Conservation (phyloP, 2,329 filamentous ascomycete species). For the Piedraia hortae region DNA sequence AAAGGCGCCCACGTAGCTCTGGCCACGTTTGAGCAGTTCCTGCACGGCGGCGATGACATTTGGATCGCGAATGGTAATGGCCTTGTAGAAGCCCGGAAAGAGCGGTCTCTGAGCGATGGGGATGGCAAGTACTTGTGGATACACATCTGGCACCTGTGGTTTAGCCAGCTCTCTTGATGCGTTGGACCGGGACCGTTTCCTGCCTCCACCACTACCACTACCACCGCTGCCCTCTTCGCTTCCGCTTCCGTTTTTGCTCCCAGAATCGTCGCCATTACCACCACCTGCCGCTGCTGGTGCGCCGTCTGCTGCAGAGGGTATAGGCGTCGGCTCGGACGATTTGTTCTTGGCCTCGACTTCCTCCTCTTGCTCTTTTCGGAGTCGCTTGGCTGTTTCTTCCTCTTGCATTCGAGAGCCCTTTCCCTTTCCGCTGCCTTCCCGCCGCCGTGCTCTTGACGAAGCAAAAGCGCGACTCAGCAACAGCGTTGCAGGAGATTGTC, state of each 20-base stretch:
- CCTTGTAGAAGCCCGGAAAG: conserved; percentile 97
- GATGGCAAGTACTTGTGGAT: conserved; percentile 91
- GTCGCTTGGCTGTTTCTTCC: conserved; percentile 10
- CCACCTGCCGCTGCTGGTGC: conserved; percentile 32
- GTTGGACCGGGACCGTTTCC: conserved; percentile 43
- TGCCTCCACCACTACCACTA: conserved; percentile 30
- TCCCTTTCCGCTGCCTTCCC: conserved; percentile 13
- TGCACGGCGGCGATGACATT: conserved; percentile 78
- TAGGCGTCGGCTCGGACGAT: conserved; percentile 22
- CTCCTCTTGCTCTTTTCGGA: conserved; percentile 8
- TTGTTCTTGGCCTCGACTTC: conserved; percentile 19
- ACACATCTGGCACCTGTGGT: conserved; percentile 73
- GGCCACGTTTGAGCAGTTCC: conserved; percentile 87
- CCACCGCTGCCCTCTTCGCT: conserved; percentile 13
- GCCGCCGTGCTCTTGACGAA: conserved; percentile 20
- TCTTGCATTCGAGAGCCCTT: conserved; percentile 7
- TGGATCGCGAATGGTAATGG: conserved; percentile 82
- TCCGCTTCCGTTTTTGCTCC: conserved; percentile 19
- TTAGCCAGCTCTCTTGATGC: conserved; percentile 47
- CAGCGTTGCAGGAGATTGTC: no score
- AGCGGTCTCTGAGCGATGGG: conserved; percentile 80
- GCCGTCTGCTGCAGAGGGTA: conserved; percentile 26
- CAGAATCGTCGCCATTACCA: conserved; percentile 15
- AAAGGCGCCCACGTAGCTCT: conserved; percentile 92
- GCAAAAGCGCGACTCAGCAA: conserved; percentile 17